Evolutionary conservation across 176 grass and related monocot genomes (phyloP).

Genomic region (Rhipidocladum racemiflorum): DNA sequence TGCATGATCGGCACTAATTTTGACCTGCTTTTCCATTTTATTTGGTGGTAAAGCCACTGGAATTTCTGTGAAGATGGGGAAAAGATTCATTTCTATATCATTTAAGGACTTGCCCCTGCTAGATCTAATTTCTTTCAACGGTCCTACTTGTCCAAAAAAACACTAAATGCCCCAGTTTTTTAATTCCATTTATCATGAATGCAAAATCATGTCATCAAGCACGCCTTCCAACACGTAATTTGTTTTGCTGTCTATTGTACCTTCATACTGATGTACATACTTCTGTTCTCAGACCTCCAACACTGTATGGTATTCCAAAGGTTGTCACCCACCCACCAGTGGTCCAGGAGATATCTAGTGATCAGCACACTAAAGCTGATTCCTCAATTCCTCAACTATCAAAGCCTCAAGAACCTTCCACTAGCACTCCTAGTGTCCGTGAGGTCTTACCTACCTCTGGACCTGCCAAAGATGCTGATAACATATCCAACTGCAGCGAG

Average conservation of each 20-base stretch:
- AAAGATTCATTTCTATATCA: neutral
- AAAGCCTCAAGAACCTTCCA: conserved; percentile 63
- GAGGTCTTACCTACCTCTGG: conserved; percentile 56
- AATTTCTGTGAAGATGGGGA: neutral
- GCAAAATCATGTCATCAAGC: neutral
- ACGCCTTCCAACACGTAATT: neutral
- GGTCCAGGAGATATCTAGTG: conserved; percentile 52
- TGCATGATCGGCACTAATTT: neutral
- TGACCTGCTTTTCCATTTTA: conserved; percentile 13
- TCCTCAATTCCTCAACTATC: conserved; percentile 48
- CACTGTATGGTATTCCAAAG: conserved; percentile 78
- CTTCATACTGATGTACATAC: conserved; percentile 12
- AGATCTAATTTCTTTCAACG: neutral
- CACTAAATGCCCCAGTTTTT: neutral
- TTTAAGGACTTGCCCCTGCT: neutral
- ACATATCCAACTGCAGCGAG: conserved; percentile 84
- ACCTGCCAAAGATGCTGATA: conserved; percentile 71
- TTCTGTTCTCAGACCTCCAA: conserved; percentile 57
- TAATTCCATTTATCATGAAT: neutral
- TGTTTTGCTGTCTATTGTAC: conserved; percentile 8
- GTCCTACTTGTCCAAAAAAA: neutral
- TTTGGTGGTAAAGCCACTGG: neutral
- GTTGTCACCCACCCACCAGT: conserved; percentile 24
- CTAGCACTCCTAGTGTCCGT: conserved; percentile 55
- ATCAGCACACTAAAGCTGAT: conserved; percentile 52